These are phyloP conservation scores for Pythium aristosporum DNA, from an alignment of 352 stramenopile genomes.

Conservation along the genomic window DNA sequence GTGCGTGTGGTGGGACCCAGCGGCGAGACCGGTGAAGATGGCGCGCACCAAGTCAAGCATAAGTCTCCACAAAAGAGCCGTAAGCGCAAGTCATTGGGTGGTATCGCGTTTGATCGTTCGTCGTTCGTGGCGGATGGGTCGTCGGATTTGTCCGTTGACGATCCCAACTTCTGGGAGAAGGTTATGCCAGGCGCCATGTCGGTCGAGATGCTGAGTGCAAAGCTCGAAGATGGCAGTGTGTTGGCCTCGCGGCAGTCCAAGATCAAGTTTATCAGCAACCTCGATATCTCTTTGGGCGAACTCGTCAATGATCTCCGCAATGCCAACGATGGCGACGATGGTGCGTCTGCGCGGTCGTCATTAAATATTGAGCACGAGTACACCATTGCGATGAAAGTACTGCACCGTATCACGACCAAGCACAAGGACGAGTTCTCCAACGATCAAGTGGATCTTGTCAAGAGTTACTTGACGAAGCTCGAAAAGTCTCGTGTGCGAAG, in stretches of 20 bases:
- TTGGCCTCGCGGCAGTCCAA: conserved; percentile 80
- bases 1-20: conserved; percentile 58
- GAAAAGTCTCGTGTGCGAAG: conserved; percentile 84
- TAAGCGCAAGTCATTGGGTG: conserved; percentile 73
- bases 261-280: conserved; percentile 88
- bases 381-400: conserved; percentile 82
- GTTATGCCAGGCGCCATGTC: conserved; percentile 84
- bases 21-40: conserved; percentile 31
- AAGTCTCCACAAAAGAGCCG: conserved; percentile 53
- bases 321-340: conserved; percentile 35
- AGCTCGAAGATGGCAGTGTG: conserved; percentile 85
- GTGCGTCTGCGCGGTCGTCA: conserved; percentile 33
- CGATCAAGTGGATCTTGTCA: conserved; percentile 80
- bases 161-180: conserved; percentile 97
- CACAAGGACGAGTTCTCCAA: conserved; percentile 79
- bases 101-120: conserved; percentile 83
- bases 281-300: conserved; percentile 75
- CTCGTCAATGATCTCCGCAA: conserved; percentile 66
- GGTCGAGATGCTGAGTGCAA: conserved; percentile 84
- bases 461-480: conserved; percentile 68
- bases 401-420: conserved; percentile 74
- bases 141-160: conserved; percentile 93
- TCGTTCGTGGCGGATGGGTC: conserved; percentile 92
- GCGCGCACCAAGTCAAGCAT: conserved; percentile 10
- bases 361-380: conserved; percentile 83